A percentile compares a stretch with the other conserved stretches of the same genome.
These are phyloP conservation scores for Komagataea norvegica DNA, from an alignment of 1,139 yeast species.

Conservation along the genomic window DNA sequence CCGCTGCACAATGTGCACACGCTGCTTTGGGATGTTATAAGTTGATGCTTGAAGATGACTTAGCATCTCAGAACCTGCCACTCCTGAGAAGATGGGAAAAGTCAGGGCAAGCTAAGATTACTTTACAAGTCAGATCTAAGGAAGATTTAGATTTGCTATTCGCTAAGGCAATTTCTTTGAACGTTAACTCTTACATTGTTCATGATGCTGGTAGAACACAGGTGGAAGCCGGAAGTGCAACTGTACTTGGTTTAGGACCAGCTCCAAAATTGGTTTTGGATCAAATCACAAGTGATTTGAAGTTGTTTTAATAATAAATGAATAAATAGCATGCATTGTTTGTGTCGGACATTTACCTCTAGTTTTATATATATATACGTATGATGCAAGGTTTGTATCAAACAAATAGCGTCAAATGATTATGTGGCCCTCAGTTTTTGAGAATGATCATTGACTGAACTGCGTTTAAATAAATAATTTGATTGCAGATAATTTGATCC, in stretches of 20 bases:
- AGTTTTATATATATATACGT: constrained; percentile 5
- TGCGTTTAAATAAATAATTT: constrained; percentile 37
- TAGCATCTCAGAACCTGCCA: constrained; percentile 53
- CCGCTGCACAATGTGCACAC: constrained; percentile 96
- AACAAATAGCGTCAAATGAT: too few relatives aligned
- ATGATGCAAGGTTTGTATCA: too few relatives aligned
- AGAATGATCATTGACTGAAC: constrained; percentile 35
- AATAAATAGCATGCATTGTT: background rate
- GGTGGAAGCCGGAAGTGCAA: constrained; percentile 89
- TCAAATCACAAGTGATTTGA: constrained; percentile 72
- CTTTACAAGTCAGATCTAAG: constrained; percentile 70
- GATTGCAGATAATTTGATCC: constrained; percentile 37
- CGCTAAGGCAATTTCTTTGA: constrained; percentile 76
- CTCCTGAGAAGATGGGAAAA: constrained; percentile 75
- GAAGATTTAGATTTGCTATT: constrained; percentile 75
- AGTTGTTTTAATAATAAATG: constrained; percentile 47
- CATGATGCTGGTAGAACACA: constrained; percentile 98
- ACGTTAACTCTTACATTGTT: constrained; percentile 72
- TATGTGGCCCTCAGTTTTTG: constrained; percentile 2
- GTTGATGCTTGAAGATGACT: constrained; percentile 51
- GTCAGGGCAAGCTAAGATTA: constrained; percentile 92
- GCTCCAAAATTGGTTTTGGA: constrained; percentile 86
- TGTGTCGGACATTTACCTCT: constrained; percentile 4
- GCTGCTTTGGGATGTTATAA: constrained; percentile 93
- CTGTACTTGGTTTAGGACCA: constrained; percentile 94